These are phyloP conservation scores for Madurella mycetomatis DNA, from an alignment of 2,329 filamentous ascomycete species.

Conservation along the genomic window DNA sequence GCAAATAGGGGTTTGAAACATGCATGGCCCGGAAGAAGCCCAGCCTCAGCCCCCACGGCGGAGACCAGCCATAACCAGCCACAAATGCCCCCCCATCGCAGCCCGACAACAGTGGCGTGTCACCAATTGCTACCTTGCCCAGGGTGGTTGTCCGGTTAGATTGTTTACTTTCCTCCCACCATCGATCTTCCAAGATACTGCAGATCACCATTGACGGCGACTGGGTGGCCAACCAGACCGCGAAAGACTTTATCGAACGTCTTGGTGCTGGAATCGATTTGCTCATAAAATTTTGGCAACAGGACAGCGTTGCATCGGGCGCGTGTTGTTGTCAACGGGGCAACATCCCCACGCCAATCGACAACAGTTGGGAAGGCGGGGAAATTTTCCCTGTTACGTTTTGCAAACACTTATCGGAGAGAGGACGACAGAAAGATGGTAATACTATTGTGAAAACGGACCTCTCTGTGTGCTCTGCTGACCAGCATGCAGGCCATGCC, in stretches of 20 bases:
- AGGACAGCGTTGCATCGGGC: background rate
- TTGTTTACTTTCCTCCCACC: constrained; percentile 24
- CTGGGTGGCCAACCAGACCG: background rate
- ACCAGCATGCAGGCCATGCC: constrained; percentile 44
- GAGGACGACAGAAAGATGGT: background rate
- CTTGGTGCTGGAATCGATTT: too few species aligned
- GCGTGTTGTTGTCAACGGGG: background rate
- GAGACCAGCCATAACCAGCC: background rate
- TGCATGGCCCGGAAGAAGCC: background rate
- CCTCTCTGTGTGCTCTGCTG: background rate
- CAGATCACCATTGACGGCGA: constrained; percentile 3
- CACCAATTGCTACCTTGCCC: background rate
- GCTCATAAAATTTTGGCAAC: background rate
- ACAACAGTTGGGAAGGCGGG: background rate
- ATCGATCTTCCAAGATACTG: background rate
- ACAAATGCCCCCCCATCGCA: background rate
- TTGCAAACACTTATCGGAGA: background rate
- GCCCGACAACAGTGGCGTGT: background rate
- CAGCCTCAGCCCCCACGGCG: too few species aligned
- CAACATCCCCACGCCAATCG: background rate
- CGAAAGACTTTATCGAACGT: too few species aligned
- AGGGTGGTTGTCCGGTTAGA: constrained; percentile 21
- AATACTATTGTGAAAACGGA: background rate
- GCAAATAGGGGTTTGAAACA: constrained; percentile 7
- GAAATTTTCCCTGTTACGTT: background rate